Evolutionary conservation across 2,329 filamentous ascomycete genomes (phyloP).

Genomic region (Xylariaceae sp.): DNA sequence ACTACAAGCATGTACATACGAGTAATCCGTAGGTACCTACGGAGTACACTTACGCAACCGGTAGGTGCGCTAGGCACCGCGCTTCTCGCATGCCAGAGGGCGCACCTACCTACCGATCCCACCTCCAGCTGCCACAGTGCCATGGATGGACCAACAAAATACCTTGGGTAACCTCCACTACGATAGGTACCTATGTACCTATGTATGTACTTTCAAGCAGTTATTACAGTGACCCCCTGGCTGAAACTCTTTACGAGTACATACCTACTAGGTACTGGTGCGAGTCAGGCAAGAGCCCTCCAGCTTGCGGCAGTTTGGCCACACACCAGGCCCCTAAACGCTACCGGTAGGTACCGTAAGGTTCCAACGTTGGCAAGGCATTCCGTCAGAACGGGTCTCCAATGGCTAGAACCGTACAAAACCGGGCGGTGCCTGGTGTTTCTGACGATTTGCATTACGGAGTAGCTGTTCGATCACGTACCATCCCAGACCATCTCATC

Average conservation of each 20-base stretch:
- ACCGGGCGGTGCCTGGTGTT: not conserved
- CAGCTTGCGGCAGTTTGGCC: not conserved
- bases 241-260: not conserved
- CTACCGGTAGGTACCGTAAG: not conserved
- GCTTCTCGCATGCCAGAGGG: not conserved
- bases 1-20: too few relatives aligned
- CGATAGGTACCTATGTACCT: too few relatives aligned
- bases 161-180: too few relatives aligned
- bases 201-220: too few relatives aligned
- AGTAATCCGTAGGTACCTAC: too few relatives aligned
- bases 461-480: not conserved
- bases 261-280: not conserved
- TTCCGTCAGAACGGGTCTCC: not conserved
- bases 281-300: not conserved
- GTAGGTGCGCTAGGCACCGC: too few relatives aligned
- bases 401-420: not conserved
- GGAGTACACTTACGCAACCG: too few relatives aligned
- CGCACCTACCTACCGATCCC: not conserved
- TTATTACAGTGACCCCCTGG: not conserved
- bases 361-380: not conserved
- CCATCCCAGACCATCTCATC: not conserved
- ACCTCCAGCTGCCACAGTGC: too few relatives aligned
- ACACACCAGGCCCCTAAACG: not conserved
- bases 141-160: too few relatives aligned
- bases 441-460: not conserved